Evolutionary conservation across 208 protist species (phyloP).

Genomic region (Crithidia sp.): DNA sequence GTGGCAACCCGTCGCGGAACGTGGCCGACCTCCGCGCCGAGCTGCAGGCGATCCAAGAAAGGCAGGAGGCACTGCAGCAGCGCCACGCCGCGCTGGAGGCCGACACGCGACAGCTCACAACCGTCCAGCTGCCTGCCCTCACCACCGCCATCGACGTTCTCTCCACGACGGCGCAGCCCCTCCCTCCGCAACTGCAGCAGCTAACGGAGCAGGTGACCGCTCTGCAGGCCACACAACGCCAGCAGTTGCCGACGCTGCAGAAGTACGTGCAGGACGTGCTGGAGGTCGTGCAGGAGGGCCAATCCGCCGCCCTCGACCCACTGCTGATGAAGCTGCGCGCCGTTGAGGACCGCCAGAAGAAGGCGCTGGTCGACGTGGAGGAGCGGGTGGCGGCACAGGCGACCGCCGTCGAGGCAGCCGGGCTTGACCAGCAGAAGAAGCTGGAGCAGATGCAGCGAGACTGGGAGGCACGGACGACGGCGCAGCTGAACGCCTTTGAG

Average conservation of each 20-base stretch:
- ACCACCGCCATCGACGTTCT: slow-evolving; percentile 5
- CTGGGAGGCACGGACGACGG: background rate
- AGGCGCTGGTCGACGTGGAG: slow-evolving; percentile 15
- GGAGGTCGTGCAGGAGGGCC: slow-evolving; percentile 26
- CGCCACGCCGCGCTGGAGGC: slow-evolving; percentile 6
- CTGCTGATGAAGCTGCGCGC: slow-evolving; percentile 26
- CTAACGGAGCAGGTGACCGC: slow-evolving; percentile 19
- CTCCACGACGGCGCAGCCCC: background rate
- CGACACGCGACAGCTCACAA: slow-evolving; percentile 11
- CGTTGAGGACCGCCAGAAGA: slow-evolving; percentile 25
- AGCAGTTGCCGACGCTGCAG: slow-evolving; percentile 35
- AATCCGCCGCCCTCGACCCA: slow-evolving; percentile 19
- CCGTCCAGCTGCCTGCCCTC: slow-evolving; percentile 7
- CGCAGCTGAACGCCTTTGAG: slow-evolving; percentile 11
- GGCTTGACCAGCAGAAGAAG: slow-evolving; percentile 5
- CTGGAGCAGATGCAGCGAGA: slow-evolving; percentile 8
- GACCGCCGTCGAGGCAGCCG: background rate
- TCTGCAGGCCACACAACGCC: slow-evolving; percentile 26
- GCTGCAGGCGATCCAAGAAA: slow-evolving; percentile 4
- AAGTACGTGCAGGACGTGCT: slow-evolving; percentile 34
- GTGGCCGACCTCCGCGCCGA: background rate
- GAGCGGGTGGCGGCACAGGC: slow-evolving; percentile 14
- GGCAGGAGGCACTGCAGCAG: background rate
- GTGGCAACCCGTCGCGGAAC: background rate
- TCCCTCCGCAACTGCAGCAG: background rate